Evolutionary conservation across 2,329 filamentous ascomycete genomes (phyloP).

Genomic region (Trichoderma atroviride): DNA sequence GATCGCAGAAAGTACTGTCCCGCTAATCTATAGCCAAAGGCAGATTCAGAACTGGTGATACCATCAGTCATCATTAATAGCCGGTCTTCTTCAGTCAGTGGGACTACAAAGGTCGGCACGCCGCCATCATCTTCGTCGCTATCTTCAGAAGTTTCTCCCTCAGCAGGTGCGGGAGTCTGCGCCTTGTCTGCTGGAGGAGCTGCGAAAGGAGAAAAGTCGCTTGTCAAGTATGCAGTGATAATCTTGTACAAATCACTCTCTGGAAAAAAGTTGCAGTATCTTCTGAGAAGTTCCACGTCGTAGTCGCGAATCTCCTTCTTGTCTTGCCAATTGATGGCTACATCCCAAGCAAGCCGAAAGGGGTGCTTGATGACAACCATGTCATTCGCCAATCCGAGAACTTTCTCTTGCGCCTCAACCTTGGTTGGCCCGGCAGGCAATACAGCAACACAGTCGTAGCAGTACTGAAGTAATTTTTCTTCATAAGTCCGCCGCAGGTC

Average conservation of each 20-base stretch:
- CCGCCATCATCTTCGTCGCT: constrained; percentile 62
- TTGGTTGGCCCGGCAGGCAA: constrained; percentile 68
- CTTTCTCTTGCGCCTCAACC: constrained; percentile 67
- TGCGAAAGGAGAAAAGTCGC: constrained; percentile 81
- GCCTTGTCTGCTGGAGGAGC: constrained; percentile 36
- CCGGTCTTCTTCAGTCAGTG: constrained; percentile 74
- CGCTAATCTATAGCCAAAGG: constrained; percentile 81
- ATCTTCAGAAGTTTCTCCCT: constrained; percentile 51
- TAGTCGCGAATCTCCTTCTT: constrained; percentile 72
- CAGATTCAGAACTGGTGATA: constrained; percentile 66
- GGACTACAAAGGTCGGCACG: constrained; percentile 55
- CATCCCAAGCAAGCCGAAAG: constrained; percentile 86
- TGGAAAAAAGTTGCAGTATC: constrained; percentile 83
- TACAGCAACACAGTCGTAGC: constrained; percentile 75
- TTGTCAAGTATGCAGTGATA: constrained; percentile 78
- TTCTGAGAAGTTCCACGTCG: constrained; percentile 75
- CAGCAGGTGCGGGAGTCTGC: constrained; percentile 11
- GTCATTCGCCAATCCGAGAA: constrained; percentile 77
- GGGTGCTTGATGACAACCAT: constrained; percentile 97
- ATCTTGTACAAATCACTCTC: constrained; percentile 81
- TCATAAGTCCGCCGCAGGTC: constrained; percentile 82
- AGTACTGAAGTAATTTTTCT: constrained; percentile 83
- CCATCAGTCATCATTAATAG: constrained; percentile 80
- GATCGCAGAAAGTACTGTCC: constrained; percentile 80
- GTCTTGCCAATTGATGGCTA: constrained; percentile 88